Percentiles rank a stretch among this genome's conserved stretches.
Conservation (phyloP, 768 basidiomycete genomes). For the Crucibulum laeve region DNA sequence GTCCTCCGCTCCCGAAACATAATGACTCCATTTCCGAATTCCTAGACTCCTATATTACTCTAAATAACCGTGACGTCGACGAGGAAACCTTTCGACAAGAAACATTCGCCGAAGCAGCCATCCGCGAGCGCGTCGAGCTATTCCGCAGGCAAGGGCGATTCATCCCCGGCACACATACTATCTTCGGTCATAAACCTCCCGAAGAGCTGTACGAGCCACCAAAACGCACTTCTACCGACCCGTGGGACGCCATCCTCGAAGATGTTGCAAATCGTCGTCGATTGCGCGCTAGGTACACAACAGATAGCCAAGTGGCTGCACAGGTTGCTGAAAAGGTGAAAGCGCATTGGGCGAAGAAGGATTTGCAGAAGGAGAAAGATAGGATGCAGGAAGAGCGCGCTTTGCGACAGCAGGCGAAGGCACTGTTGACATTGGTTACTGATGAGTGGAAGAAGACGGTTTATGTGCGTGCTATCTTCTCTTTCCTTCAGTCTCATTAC, state of each 20-base stretch:
- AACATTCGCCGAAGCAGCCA: conserved; percentile 24
- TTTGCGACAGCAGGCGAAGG: conserved; percentile 62
- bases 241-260: conserved; percentile 59
- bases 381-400: conserved; percentile 62
- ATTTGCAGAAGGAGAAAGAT: conserved; percentile 56
- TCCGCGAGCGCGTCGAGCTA: conserved; percentile 26
- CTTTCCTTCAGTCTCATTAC: neutral
- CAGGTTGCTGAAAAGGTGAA: conserved; percentile 66
- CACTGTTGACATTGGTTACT: conserved; percentile 63
- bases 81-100: conserved; percentile 19
- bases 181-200: conserved; percentile 23
- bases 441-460: conserved; percentile 89
- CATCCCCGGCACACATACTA: conserved; percentile 30
- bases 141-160: conserved; percentile 34
- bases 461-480: conserved; percentile 46
- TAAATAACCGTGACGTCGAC: conserved; percentile 47
- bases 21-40: conserved; percentile 51
- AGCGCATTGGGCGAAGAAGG: conserved; percentile 71
- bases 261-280: conserved; percentile 24
- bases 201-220: conserved; percentile 19
- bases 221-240: conserved; percentile 34
- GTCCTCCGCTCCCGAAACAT: conserved; percentile 47
- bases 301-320: conserved; percentile 35
- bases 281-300: conserved; percentile 19
- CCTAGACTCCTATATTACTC: conserved; percentile 56